phyloP scores from a whole-genome alignment of 352 stramenopile species.

The Globisporangium orthogonon region DNA sequence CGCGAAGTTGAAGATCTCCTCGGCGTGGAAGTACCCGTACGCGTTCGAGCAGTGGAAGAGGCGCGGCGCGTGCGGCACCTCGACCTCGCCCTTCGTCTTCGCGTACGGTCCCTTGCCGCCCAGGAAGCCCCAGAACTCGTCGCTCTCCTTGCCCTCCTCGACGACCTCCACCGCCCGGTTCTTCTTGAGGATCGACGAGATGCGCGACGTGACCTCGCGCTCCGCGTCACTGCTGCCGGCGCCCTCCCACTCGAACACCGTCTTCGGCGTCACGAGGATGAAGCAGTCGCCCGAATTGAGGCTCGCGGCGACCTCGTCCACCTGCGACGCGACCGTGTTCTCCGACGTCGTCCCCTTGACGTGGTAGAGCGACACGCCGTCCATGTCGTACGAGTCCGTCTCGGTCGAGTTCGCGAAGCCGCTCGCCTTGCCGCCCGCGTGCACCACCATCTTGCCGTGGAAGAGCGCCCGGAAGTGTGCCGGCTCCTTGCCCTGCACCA shows the following conservation, averaged over 20 bases:
- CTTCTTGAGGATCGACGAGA: slow-evolving; percentile 56
- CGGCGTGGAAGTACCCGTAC: slow-evolving; percentile 83
- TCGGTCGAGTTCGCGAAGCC: slow-evolving; percentile 83
- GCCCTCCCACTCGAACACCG: slow-evolving; percentile 78
- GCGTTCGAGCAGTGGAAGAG: slow-evolving; percentile 89
- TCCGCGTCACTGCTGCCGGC: slow-evolving; percentile 58
- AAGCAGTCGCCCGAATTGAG: slow-evolving; percentile 88
- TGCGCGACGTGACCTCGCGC: slow-evolving; percentile 49
- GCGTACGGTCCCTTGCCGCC: slow-evolving; percentile 74
- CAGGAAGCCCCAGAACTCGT: slow-evolving; percentile 82
- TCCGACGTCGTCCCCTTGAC: slow-evolving; percentile 81
- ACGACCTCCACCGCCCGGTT: slow-evolving; percentile 38
- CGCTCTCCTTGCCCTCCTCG: slow-evolving; percentile 55
- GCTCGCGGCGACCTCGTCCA: slow-evolving; percentile 64
- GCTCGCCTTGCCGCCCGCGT: slow-evolving; percentile 84
- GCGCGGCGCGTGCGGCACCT: slow-evolving; percentile 67
- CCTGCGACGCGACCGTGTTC: slow-evolving; percentile 87
- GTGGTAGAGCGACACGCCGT: slow-evolving; percentile 87
- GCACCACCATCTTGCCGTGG: slow-evolving; percentile 87
- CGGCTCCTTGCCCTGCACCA: slow-evolving; percentile 84
- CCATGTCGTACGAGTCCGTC: slow-evolving; percentile 80
- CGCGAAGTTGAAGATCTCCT: slow-evolving; percentile 84
- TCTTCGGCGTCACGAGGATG: slow-evolving; percentile 67
- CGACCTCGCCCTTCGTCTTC: slow-evolving; percentile 54
- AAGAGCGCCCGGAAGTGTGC: slow-evolving; percentile 89